Evolutionary conservation across 192 early-diverging fungal species (phyloP).

Genomic region (Backusella sp.): DNA sequence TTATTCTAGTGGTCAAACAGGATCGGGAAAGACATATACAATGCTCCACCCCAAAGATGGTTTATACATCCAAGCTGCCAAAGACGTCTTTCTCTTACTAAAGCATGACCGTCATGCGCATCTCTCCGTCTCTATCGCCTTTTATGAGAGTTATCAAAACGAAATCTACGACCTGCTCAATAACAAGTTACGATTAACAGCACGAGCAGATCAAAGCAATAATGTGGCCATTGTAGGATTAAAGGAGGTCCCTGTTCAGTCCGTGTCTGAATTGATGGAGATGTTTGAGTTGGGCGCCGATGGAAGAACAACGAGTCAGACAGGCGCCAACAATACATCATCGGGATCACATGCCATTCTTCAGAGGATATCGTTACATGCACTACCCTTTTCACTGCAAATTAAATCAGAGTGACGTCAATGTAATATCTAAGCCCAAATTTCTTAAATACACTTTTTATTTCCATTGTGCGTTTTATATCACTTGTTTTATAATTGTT

Average conservation of each 20-base stretch:
- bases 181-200: conserved; percentile 79
- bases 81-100: conserved; percentile 85
- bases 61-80: conserved; percentile 88
- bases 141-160: conserved; percentile 98
- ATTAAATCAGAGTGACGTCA: no score
- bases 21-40: conserved; percentile 92
- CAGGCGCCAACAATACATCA: conserved; percentile 93
- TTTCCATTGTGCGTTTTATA: no score
- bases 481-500: no score
- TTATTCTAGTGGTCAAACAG: conserved; percentile 77
- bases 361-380: no score
- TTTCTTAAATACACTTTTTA: no score
- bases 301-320: conserved; percentile 89
- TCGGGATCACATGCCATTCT: conserved; percentile 98
- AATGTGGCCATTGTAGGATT: conserved; percentile 89
- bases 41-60: conserved; percentile 91
- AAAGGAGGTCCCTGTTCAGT: conserved; percentile 79
- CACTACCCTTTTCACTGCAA: no score
- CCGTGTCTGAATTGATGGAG: conserved; percentile 81
- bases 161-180: conserved; percentile 94
- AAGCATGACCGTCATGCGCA: conserved; percentile 65
- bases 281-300: conserved; percentile 91
- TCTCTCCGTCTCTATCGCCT: conserved; percentile 79
- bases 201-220: conserved; percentile 93
- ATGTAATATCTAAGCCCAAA: no score